Evolutionary conservation across 192 early-diverging fungal genomes (phyloP).

Genomic region (Cladochytrium replicatum): DNA sequence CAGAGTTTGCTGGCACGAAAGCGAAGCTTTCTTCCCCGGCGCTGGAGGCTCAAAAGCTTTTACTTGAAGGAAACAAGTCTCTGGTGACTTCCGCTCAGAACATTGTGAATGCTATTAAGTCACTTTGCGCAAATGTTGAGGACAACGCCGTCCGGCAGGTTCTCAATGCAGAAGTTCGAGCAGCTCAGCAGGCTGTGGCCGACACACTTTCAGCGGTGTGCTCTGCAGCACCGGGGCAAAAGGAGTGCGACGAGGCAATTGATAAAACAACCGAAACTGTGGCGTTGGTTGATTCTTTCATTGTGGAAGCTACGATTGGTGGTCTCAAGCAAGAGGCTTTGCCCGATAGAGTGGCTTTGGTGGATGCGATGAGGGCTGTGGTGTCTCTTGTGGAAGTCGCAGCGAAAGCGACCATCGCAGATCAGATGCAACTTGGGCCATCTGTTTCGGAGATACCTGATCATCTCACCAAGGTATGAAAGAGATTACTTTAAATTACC

Average conservation of each 20-base stretch:
- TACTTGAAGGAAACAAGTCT: constrained; percentile 23
- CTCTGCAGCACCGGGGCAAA: constrained; percentile 36
- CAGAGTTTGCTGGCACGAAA: constrained; percentile 31
- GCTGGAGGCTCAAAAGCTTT: constrained; percentile 25
- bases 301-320: constrained; percentile 38
- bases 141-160: constrained; percentile 15
- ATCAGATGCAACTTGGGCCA: constrained; percentile 24
- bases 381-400: constrained; percentile 34
- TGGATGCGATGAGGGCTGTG: constrained; percentile 29
- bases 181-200: constrained; percentile 22
- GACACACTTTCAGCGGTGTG: constrained; percentile 20
- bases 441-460: constrained; percentile 28
- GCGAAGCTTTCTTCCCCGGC: constrained; percentile 30
- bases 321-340: constrained; percentile 19
- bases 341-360: constrained; percentile 17
- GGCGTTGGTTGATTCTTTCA: constrained; percentile 25
- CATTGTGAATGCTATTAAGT: constrained; percentile 26
- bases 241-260: constrained; percentile 38
- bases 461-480: constrained; percentile 27
- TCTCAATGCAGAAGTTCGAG: constrained; percentile 18
- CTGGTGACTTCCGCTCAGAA: constrained; percentile 24
- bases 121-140: constrained; percentile 32
- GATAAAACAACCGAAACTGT: constrained; percentile 27
- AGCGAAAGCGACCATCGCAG: constrained; percentile 24
- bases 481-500: constrained; percentile 1